phyloP scores from a whole-genome alignment of 2,329 filamentous ascomycete genomes.

The Neofusicoccum laricinum region DNA sequence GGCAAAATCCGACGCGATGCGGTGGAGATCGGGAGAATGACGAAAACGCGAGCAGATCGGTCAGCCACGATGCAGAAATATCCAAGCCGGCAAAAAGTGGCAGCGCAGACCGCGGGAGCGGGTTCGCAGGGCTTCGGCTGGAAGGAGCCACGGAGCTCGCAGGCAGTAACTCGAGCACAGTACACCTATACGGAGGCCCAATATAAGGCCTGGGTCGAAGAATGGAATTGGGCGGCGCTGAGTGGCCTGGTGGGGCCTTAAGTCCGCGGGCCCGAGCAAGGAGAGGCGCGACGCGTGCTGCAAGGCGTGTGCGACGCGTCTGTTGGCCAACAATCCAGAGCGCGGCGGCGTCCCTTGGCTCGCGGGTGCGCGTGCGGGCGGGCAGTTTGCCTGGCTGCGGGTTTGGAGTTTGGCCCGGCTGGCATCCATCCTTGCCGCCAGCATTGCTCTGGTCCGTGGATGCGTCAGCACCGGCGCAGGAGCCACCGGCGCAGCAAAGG shows the following conservation, averaged over 20 bases:
- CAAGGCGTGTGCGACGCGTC: constrained; percentile 15
- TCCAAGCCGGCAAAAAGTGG: neutral
- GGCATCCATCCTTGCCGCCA: neutral
- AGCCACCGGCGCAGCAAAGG: neutral
- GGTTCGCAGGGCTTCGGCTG: neutral
- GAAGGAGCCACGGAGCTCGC: neutral
- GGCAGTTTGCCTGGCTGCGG: neutral
- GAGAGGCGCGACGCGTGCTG: constrained; percentile 16
- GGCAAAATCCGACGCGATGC: neutral
- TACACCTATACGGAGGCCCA: neutral
- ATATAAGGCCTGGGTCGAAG: neutral
- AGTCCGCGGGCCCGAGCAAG: constrained; percentile 12
- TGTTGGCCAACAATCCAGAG: constrained; percentile 14
- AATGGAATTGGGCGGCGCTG: constrained; percentile 5
- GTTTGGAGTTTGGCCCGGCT: neutral
- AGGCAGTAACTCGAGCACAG: neutral
- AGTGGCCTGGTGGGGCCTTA: neutral
- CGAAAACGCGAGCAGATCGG: neutral
- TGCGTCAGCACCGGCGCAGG: neutral
- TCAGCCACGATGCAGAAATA: neutral
- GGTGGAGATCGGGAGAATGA: neutral
- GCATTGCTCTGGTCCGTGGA: neutral
- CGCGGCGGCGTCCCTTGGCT: neutral
- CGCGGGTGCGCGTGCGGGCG: neutral
- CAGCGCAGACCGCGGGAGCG: neutral